Percentiles rank a stretch among this genome's conserved stretches.
phyloP scores from a whole-genome alignment of 805 yeast genomes.

The Metschnikowia santaceciliae region DNA sequence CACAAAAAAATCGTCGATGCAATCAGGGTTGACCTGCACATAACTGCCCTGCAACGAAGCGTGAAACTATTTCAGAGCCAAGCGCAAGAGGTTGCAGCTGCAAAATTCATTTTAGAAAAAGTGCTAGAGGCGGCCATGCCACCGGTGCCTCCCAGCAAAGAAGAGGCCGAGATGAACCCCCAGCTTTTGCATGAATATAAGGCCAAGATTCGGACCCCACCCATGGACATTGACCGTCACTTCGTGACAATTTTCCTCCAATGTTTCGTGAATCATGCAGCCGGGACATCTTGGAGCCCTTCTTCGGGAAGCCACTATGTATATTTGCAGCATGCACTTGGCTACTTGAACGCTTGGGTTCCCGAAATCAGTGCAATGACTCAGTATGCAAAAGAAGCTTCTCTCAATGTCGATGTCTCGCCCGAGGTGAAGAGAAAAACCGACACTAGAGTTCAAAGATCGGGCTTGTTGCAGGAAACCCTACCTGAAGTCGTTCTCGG shows the following conservation, averaged over 20 bases:
- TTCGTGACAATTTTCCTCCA: constrained; percentile 29
- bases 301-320: constrained; percentile 27
- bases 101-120: constrained; percentile 25
- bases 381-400: constrained; percentile 5
- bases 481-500: constrained; percentile 14
- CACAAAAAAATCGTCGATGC: constrained; percentile 15
- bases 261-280: constrained; percentile 23
- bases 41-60: constrained; percentile 20
- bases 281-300: constrained; percentile 25
- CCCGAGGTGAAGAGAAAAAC: constrained; percentile 9
- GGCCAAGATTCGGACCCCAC: constrained; percentile 9
- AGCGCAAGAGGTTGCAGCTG: constrained; percentile 24
- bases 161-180: constrained; percentile 21
- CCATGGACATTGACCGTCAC: constrained; percentile 29
- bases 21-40: constrained; percentile 13
- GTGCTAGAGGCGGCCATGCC: constrained; percentile 29
- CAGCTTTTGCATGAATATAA: constrained; percentile 16
- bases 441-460: constrained; percentile 5
- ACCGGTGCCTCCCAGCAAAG: constrained; percentile 31
- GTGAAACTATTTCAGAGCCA: constrained; percentile 25
- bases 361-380: constrained; percentile 25
- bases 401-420: not conserved
- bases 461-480: constrained; percentile 1
- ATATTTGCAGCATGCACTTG: constrained; percentile 29
- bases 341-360: constrained; percentile 30